phyloP scores from a whole-genome alignment of 768 basidiomycete species.

The Lactarius tabidus region DNA sequence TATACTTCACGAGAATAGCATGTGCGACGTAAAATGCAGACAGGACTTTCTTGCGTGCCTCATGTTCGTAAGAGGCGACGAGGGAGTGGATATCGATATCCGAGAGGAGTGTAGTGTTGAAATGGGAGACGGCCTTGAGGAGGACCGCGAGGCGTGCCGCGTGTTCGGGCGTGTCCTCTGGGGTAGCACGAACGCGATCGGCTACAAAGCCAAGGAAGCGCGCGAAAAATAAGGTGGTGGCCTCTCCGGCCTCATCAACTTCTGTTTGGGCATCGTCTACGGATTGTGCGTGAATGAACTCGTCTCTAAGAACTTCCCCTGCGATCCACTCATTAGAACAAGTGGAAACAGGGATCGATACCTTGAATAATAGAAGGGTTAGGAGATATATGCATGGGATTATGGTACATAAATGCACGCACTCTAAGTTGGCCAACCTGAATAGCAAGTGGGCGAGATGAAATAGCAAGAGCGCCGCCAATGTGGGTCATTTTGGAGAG shows the following conservation, averaged over 20 bases:
- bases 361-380: slow-evolving; percentile 37
- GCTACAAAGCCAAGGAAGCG: slow-evolving; percentile 80
- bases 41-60: slow-evolving; percentile 72
- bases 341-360: slow-evolving; percentile 87
- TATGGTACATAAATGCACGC: slow-evolving; percentile 26
- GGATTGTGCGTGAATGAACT: slow-evolving; percentile 67
- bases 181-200: slow-evolving; percentile 52
- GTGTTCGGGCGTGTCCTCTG: slow-evolving; percentile 40
- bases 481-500: slow-evolving; percentile 34
- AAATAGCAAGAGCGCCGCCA: slow-evolving; percentile 33
- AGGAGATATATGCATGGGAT: slow-evolving; percentile 4
- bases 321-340: slow-evolving; percentile 81
- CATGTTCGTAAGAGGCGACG: slow-evolving; percentile 66
- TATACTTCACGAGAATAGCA: slow-evolving; percentile 58
- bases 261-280: slow-evolving; percentile 57
- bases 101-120: slow-evolving; percentile 70
- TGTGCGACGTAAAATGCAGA: slow-evolving; percentile 76
- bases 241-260: slow-evolving; percentile 54
- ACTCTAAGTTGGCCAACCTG: slow-evolving; percentile 35
- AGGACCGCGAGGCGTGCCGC: slow-evolving; percentile 61
- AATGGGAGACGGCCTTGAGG: slow-evolving; percentile 68
- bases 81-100: slow-evolving; percentile 79
- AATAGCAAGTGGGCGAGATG: slow-evolving; percentile 37
- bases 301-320: slow-evolving; percentile 87
- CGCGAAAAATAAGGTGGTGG: slow-evolving; percentile 72